These are phyloP conservation scores for Discostella stelligeroides DNA, from an alignment of 108 stramenopile species.

Conservation along the genomic window DNA sequence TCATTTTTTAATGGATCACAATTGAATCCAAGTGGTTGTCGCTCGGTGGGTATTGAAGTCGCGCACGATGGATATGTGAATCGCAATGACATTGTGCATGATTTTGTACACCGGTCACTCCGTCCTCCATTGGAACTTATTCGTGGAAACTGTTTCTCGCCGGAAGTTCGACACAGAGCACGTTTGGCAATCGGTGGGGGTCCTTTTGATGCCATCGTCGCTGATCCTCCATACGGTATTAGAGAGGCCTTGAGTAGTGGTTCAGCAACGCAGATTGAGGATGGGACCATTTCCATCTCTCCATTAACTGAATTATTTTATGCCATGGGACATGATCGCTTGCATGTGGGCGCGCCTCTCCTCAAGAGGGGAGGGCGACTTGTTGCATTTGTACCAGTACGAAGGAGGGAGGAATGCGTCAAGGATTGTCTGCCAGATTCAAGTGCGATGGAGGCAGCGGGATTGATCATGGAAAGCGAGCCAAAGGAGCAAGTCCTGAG, in stretches of 20 bases:
- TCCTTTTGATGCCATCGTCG: conserved; percentile 84
- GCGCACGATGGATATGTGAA: conserved; percentile 72
- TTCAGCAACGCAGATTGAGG: not conserved
- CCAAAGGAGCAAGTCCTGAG: conserved; percentile 52
- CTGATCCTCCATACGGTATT: conserved; percentile 89
- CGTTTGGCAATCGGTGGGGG: conserved; percentile 45
- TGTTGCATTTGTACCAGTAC: conserved; percentile 52
- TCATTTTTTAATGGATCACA: not conserved
- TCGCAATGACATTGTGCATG: conserved; percentile 65
- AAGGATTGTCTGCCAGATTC: conserved; percentile 39
- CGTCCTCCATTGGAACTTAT: conserved; percentile 61
- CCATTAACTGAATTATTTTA: conserved; percentile 42
- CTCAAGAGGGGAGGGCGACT: conserved; percentile 47
- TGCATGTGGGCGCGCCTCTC: conserved; percentile 27
- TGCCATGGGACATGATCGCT: conserved; percentile 44
- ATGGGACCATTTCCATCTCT: not conserved
- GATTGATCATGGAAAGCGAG: conserved; percentile 45
- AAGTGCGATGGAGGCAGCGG: conserved; percentile 20
- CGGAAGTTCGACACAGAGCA: conserved; percentile 57
- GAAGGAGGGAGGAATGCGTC: conserved; percentile 29
- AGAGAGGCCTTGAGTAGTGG: conserved; percentile 30
- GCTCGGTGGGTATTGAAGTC: conserved; percentile 84
- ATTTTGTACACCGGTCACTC: conserved; percentile 69
- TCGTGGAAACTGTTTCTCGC: conserved; percentile 59
- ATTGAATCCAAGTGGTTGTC: conserved; percentile 20